Conservation (phyloP, 2,329 filamentous ascomycete genomes). For the Phialophora expanda region DNA sequence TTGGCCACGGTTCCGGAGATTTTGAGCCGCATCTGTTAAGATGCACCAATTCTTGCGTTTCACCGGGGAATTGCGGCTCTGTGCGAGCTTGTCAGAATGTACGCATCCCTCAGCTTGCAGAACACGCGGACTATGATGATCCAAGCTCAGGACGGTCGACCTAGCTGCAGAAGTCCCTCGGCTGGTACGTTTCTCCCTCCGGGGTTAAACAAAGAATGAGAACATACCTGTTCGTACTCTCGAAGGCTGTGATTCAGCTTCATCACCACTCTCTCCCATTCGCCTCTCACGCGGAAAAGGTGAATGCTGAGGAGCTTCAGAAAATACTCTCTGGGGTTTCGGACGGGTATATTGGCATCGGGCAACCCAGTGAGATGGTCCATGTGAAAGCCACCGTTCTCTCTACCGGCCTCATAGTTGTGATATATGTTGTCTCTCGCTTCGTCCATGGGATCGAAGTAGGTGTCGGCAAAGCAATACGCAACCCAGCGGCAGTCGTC, state of each 20-base stretch:
- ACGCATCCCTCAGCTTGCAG: neutral
- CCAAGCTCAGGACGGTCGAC: too few species aligned
- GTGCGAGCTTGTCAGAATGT: neutral
- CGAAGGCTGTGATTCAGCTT: neutral
- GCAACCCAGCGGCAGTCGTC: constrained; percentile 7
- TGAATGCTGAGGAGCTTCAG: neutral
- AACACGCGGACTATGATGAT: too few species aligned
- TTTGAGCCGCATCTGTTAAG: too few species aligned
- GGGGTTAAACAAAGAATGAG: neutral
- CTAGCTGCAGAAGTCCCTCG: too few species aligned
- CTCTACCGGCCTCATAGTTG: neutral
- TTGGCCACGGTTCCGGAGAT: too few species aligned
- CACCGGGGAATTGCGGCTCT: neutral
- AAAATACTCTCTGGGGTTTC: constrained; percentile 7
- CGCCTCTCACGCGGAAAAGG: neutral
- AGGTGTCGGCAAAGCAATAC: constrained; percentile 4
- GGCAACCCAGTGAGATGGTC: constrained; percentile 4
- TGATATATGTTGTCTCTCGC: neutral
- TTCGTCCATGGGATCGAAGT: constrained; percentile 1
- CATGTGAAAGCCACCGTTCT: neutral
- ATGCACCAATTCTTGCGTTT: too few species aligned
- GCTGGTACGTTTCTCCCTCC: too few species aligned
- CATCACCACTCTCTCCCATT: constrained; percentile 2
- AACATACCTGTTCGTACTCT: neutral
- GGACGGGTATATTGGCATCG: neutral